Evolutionary conservation across 768 basidiomycete genomes (phyloP).

Genomic region (Pisolithus albus): DNA sequence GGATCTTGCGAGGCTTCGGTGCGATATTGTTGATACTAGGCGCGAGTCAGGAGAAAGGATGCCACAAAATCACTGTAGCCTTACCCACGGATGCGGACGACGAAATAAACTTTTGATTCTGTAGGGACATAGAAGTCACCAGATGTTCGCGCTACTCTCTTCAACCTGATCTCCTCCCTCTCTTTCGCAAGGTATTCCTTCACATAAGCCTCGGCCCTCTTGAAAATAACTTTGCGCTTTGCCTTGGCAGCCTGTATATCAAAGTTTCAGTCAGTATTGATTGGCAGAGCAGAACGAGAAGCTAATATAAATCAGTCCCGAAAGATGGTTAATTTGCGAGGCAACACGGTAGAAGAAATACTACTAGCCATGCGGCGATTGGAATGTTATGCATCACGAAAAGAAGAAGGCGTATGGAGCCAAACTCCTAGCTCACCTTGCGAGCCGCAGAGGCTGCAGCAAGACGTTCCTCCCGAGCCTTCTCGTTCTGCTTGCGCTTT

Average conservation of each 20-base stretch:
- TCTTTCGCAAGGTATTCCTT: constrained; percentile 93
- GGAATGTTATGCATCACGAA: constrained; percentile 78
- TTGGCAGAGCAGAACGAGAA: constrained; percentile 4
- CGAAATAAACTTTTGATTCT: constrained; percentile 96
- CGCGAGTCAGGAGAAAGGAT: constrained; percentile 3
- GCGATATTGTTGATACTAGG: constrained; percentile 98
- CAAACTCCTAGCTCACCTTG: constrained; percentile 56
- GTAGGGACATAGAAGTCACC: constrained; percentile 98
- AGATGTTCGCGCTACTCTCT: constrained; percentile 82
- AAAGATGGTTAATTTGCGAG: constrained; percentile 80
- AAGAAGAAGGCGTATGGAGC: constrained; percentile 13
- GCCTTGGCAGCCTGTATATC: constrained; percentile 67
- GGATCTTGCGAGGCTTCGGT: constrained; percentile 98
- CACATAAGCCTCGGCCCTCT: constrained; percentile 96
- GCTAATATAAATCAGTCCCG: constrained; percentile 47
- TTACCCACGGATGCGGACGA: constrained; percentile 93
- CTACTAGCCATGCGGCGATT: constrained; percentile 74
- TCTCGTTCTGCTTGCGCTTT: constrained; percentile 98
- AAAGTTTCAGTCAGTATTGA: constrained; percentile 3
- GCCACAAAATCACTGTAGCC: constrained; percentile 25
- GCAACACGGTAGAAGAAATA: constrained; percentile 55
- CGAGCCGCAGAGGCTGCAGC: constrained; percentile 76
- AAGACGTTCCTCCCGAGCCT: constrained; percentile 89
- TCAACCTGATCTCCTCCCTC: constrained; percentile 93
- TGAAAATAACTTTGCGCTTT: constrained; percentile 97